phyloP scores from a whole-genome alignment of 805 yeast species.

The Wickerhamiella cacticola region DNA sequence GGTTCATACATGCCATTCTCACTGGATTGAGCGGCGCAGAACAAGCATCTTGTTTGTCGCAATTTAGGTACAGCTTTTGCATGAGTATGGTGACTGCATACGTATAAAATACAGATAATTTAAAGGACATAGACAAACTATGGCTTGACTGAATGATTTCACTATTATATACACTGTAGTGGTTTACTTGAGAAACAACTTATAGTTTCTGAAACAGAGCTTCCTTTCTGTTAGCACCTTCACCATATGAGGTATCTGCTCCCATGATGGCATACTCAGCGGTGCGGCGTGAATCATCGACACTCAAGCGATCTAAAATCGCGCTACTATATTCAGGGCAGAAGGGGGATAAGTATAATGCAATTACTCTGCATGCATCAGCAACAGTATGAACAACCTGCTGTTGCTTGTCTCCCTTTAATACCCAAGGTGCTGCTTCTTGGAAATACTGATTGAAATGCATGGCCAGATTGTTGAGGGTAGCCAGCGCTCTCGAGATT shows the following conservation, averaged over 20 bases:
- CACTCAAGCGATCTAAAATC: conserved; percentile 54
- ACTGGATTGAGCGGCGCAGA: conserved; percentile 20
- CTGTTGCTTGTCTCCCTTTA: conserved; percentile 22
- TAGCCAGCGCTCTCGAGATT: conserved; percentile 33
- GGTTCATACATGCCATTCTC: conserved; percentile 26
- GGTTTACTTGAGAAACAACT: no score
- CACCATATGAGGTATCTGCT: conserved; percentile 50
- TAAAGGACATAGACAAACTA: no score
- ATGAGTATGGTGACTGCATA: no score
- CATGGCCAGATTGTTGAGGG: conserved; percentile 20
- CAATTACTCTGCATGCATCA: conserved; percentile 55
- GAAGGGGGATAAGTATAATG: conserved; percentile 59
- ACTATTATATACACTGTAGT: no score
- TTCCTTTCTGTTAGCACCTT: conserved; percentile 40
- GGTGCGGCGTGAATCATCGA: conserved; percentile 34
- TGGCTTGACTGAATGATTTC: no score
- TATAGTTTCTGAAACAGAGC: conserved; percentile 19
- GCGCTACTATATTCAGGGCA: conserved; percentile 51
- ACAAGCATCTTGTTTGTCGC: no score
- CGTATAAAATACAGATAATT: background rate
- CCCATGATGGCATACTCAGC: conserved; percentile 41
- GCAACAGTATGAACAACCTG: conserved; percentile 48
- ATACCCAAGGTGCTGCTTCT: conserved; percentile 63
- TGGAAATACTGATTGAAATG: conserved; percentile 59
- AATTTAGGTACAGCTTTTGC: no score